A percentile compares a stretch with the other conserved stretches of the same genome.
Conservation (phyloP, 495 filamentous ascomycete species). For the Penicillium robsamsonii region DNA sequence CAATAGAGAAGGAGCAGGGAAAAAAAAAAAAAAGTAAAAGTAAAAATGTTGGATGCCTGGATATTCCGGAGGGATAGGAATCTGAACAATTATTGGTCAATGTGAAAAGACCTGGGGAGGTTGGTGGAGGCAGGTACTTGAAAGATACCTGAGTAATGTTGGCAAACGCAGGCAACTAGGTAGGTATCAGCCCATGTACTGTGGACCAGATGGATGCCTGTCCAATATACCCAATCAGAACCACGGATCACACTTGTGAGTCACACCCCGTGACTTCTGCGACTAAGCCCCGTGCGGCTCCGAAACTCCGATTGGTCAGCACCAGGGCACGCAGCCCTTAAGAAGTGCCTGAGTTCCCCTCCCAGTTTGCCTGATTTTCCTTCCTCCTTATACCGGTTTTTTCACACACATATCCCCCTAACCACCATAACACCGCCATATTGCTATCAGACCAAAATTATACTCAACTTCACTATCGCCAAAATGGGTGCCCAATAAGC, state of each 20-base stretch:
- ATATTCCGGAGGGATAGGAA: conserved; percentile 4
- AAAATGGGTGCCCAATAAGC: conserved; percentile 56
- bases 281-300: conserved; percentile 23
- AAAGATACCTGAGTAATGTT: conserved; percentile 8
- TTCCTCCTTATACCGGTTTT: conserved; percentile 15
- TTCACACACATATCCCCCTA: conserved; percentile 11
- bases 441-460: conserved; percentile 31
- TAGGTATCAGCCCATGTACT: conserved; percentile 2
- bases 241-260: conserved; percentile 27
- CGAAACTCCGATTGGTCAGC: conserved; percentile 21
- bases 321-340: conserved; percentile 37
- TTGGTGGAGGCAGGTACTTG: not conserved
- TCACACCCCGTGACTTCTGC: conserved; percentile 42
- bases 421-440: conserved; percentile 17
- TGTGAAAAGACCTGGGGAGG: conserved; percentile 3
- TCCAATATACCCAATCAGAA: conserved; percentile 27
- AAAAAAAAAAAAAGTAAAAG: not conserved
- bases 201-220: not conserved
- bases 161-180: not conserved
- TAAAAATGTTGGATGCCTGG: conserved; percentile 6
- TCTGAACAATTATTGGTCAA: conserved; percentile 19
- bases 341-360: conserved; percentile 42
- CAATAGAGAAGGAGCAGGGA: not conserved
- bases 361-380: conserved; percentile 37
- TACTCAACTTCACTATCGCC: conserved; percentile 19